phyloP scores from a whole-genome alignment of 768 basidiomycete species.

The Phallus indusiatus region DNA sequence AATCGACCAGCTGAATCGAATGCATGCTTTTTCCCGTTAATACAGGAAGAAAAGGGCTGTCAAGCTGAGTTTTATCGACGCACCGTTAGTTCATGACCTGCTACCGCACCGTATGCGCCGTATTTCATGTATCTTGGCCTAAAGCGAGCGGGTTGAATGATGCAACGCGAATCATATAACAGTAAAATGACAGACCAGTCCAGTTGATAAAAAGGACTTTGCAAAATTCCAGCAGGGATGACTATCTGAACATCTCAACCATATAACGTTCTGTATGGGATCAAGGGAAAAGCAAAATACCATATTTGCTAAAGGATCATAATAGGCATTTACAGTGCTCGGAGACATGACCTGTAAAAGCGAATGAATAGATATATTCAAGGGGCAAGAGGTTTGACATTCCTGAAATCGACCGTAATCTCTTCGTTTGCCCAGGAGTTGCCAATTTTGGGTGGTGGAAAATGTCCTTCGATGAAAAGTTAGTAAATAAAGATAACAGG shows the following conservation, averaged over 20 bases:
- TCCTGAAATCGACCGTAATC: conserved; percentile 62
- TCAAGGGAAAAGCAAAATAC: conserved; percentile 26
- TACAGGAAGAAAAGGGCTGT: background rate
- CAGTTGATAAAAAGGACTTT: conserved; percentile 81
- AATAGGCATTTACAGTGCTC: conserved; percentile 75
- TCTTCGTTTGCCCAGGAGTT: conserved; percentile 57
- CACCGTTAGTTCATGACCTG: conserved; percentile 86
- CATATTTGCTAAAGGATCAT: conserved; percentile 81
- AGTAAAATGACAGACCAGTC: conserved; percentile 44
- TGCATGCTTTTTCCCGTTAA: conserved; percentile 47
- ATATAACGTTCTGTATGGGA: background rate
- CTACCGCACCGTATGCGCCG: conserved; percentile 87
- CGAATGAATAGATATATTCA: background rate
- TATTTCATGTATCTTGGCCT: conserved; percentile 89
- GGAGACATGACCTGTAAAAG: conserved; percentile 60
- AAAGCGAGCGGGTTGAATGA: conserved; percentile 4
- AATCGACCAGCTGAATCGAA: conserved; percentile 85
- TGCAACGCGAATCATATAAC: background rate
- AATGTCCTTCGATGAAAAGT: background rate
- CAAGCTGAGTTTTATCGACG: conserved; percentile 14
- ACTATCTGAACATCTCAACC: conserved; percentile 48
- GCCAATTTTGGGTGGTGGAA: conserved; percentile 60
- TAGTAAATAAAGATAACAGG: background rate
- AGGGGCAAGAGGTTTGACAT: conserved; percentile 17
- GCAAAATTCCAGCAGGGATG: conserved; percentile 94